Conservation (phyloP, 2,329 filamentous ascomycete species). For the Whalleya microplaca region DNA sequence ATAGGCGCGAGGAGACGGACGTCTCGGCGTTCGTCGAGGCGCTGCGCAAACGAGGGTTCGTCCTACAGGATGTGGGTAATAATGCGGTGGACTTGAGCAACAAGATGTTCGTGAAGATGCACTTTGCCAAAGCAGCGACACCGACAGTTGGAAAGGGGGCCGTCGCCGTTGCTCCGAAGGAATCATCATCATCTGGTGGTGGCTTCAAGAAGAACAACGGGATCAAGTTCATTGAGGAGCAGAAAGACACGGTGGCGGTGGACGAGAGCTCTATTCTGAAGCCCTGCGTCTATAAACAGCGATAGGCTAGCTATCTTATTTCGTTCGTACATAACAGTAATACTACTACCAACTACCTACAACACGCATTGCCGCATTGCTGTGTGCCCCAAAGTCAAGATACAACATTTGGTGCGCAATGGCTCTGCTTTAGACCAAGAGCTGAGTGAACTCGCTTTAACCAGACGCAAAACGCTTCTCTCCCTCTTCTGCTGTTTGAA, state of each 20-base stretch:
- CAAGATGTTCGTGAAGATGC: slow-evolving; percentile 98
- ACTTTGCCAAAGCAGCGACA: slow-evolving; percentile 82
- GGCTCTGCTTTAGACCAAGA: no score
- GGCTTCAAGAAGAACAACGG: slow-evolving; percentile 42
- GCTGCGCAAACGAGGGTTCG: slow-evolving; percentile 78
- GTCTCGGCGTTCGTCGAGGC: slow-evolving; percentile 86
- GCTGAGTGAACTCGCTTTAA: not conserved
- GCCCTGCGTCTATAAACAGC: slow-evolving; percentile 93
- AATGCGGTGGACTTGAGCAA: slow-evolving; percentile 79
- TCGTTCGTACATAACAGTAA: slow-evolving; percentile 2
- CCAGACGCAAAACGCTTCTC: not conserved
- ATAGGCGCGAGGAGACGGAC: slow-evolving; percentile 75
- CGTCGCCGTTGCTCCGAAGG: slow-evolving; percentile 44
- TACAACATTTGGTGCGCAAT: no score
- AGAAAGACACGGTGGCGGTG: slow-evolving; percentile 62
- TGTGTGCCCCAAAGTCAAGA: no score
- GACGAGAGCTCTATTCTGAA: slow-evolving; percentile 75
- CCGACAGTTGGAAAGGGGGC: slow-evolving; percentile 78
- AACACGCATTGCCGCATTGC: no score
- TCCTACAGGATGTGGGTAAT: slow-evolving; percentile 69
- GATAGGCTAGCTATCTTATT: slow-evolving; percentile 51
- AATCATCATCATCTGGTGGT: slow-evolving; percentile 8
- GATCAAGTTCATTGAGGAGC: slow-evolving; percentile 63
- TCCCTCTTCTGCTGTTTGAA: not conserved
- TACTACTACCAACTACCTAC: not conserved